These are phyloP conservation scores for Suhomyces coccinellae DNA, from an alignment of 1,139 yeast genomes.

Conservation along the genomic window DNA sequence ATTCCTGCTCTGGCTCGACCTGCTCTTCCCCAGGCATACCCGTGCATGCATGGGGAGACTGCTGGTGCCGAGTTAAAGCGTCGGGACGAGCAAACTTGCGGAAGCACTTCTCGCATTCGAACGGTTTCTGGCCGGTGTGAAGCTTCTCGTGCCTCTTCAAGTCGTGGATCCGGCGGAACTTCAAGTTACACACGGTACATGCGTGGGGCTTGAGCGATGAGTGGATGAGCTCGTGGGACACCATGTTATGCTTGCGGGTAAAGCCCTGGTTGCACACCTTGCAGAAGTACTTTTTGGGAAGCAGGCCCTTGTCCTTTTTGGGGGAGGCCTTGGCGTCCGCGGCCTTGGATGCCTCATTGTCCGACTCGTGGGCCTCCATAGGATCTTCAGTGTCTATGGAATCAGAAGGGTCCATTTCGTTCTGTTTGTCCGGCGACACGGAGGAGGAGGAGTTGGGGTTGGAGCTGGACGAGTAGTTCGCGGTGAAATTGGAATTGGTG, in stretches of 20 bases:
- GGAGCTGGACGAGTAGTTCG: neutral
- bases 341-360: neutral
- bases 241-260: slow-evolving; percentile 72
- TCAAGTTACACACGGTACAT: slow-evolving; percentile 63
- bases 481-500: neutral
- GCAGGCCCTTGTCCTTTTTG: neutral
- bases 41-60: slow-evolving; percentile 45
- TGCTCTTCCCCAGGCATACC: slow-evolving; percentile 13
- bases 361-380: neutral
- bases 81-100: slow-evolving; percentile 75
- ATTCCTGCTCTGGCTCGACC: neutral
- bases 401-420: slow-evolving; percentile 1
- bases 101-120: slow-evolving; percentile 59
- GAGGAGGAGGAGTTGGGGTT: neutral
- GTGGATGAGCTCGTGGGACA: slow-evolving; percentile 71
- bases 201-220: slow-evolving; percentile 65
- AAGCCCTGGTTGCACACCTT: slow-evolving; percentile 61
- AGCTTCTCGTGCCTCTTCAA: slow-evolving; percentile 72
- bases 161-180: slow-evolving; percentile 74
- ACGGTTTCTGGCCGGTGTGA: slow-evolving; percentile 78
- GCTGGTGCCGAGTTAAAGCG: slow-evolving; percentile 67
- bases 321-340: neutral
- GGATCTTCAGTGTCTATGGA: neutral
- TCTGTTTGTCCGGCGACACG: slow-evolving; percentile 1
- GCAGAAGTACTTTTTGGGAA: slow-evolving; percentile 45